Conservation (phyloP, 257 asterid species). For the Verbena officinalis region DNA sequence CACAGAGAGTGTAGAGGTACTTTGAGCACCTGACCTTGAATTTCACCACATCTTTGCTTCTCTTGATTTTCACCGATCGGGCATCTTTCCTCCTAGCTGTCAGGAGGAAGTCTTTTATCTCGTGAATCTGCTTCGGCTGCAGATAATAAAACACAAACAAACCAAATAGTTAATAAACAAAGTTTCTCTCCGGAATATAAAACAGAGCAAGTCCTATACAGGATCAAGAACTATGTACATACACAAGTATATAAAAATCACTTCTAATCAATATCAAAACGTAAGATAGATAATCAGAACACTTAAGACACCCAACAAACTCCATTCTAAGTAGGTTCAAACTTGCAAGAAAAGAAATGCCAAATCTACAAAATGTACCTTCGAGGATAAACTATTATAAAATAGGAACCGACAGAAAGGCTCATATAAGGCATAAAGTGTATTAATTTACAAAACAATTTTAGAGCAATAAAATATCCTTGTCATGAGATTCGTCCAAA, state of each 20-base stretch:
- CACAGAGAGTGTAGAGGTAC: slow-evolving; percentile 50
- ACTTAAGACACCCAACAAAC: too few species aligned
- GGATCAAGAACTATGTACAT: neutral
- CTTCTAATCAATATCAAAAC: neutral
- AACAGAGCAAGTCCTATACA: neutral
- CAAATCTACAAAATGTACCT: too few species aligned
- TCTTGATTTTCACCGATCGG: slow-evolving; percentile 50
- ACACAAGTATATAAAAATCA: neutral
- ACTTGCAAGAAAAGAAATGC: too few species aligned
- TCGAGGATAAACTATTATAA: neutral
- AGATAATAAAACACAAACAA: slow-evolving; percentile 7
- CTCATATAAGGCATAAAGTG: neutral
- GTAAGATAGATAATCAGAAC: too few species aligned
- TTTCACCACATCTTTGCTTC: slow-evolving; percentile 48
- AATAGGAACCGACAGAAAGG: neutral
- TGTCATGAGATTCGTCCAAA: too few species aligned
- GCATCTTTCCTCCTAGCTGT: slow-evolving; percentile 57
- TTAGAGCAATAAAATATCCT: too few species aligned
- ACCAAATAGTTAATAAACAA: neutral
- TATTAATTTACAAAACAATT: neutral
- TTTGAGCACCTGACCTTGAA: slow-evolving; percentile 54
- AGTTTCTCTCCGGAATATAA: neutral
- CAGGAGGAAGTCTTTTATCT: slow-evolving; percentile 51
- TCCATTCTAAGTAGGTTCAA: too few species aligned
- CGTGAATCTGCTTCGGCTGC: slow-evolving; percentile 55